Evolutionary conservation across 164 flowering plant species (phyloP).

Genomic region (Houttuynia cordata): DNA sequence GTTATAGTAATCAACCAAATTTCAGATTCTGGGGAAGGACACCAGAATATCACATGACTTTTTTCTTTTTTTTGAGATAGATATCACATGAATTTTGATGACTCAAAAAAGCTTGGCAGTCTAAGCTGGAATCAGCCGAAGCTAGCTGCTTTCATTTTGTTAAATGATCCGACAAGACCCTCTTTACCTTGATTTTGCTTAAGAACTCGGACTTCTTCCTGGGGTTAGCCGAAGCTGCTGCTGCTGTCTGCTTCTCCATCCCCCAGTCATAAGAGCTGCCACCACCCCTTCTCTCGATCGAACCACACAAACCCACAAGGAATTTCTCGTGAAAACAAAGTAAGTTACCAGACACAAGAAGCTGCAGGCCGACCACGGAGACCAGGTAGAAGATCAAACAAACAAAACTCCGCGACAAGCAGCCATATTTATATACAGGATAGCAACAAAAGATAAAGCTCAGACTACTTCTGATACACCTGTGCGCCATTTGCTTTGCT

Average conservation of each 20-base stretch:
- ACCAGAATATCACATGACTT: too few species aligned
- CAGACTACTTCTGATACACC: too few species aligned
- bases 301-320: not conserved
- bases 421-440: not conserved
- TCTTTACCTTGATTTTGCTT: conserved; percentile 15
- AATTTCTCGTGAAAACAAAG: not conserved
- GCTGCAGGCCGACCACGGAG: not conserved
- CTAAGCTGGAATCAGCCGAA: too few species aligned
- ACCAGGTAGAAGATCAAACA: not conserved
- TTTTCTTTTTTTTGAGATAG: too few species aligned
- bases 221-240: conserved; percentile 6
- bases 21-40: too few species aligned
- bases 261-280: conserved; percentile 2
- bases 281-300: not conserved
- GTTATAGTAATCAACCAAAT: too few species aligned
- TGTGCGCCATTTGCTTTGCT: not conserved
- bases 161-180: not conserved
- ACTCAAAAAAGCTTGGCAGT: not conserved
- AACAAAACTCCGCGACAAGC: not conserved
- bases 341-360: not conserved
- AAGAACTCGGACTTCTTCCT: conserved; percentile 12
- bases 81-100: too few species aligned
- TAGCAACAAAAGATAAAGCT: not conserved
- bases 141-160: too few species aligned
- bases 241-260: conserved; percentile 12